Percentiles rank a stretch among this genome's conserved stretches.
phyloP scores from a whole-genome alignment of 768 basidiomycete species.

The Russula sp. region DNA sequence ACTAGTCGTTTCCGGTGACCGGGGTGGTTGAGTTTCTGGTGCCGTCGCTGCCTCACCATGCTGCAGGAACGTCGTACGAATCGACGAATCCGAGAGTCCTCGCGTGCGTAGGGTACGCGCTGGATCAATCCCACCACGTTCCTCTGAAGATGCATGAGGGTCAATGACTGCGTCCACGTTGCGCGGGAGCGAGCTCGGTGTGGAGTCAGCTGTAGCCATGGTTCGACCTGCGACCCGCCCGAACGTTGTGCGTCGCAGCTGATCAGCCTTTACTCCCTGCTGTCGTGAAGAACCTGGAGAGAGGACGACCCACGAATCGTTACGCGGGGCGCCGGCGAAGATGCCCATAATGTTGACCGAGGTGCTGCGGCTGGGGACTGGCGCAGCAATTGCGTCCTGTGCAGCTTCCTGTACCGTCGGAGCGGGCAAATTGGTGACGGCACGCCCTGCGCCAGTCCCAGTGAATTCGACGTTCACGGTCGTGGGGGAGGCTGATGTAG shows the following conservation, averaged over 20 bases:
- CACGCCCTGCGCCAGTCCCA: constrained; percentile 54
- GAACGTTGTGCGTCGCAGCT: constrained; percentile 14
- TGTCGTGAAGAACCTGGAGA: constrained; percentile 28
- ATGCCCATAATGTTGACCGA: constrained; percentile 64
- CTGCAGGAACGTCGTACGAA: constrained; percentile 73
- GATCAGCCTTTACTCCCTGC: neutral
- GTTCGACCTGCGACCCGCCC: constrained; percentile 8
- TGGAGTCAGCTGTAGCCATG: neutral
- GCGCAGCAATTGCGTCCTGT: constrained; percentile 29
- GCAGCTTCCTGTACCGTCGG: constrained; percentile 7
- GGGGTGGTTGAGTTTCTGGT: neutral
- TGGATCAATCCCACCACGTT: constrained; percentile 36
- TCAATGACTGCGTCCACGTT: constrained; percentile 22
- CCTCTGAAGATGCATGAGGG: constrained; percentile 32
- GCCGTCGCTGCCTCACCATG: constrained; percentile 33
- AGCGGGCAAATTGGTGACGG: constrained; percentile 39
- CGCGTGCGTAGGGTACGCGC: constrained; percentile 64
- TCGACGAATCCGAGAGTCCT: constrained; percentile 88
- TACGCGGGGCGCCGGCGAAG: constrained; percentile 80
- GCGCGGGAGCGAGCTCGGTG: neutral
- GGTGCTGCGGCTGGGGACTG: constrained; percentile 9
- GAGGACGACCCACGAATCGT: constrained; percentile 71
- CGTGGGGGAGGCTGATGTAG: constrained; percentile 79
- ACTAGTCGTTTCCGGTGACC: constrained; percentile 16
- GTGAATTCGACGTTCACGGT: constrained; percentile 97